Base-by-base conservation (phyloP, 2,329 filamentous ascomycete species). In the Venturia effusa region DNA sequence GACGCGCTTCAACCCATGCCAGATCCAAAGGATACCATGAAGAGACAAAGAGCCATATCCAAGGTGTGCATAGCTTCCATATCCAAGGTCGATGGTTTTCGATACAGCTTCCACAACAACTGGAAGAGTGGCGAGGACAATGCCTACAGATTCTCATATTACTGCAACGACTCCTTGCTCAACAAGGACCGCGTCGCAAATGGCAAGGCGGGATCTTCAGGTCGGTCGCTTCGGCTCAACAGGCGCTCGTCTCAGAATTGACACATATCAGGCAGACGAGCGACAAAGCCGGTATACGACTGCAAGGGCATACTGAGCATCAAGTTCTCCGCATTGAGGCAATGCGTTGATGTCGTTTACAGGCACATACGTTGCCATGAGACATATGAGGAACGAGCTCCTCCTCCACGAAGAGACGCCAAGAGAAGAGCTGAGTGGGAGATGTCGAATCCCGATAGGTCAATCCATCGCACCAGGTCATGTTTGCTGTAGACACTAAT, bases 171-270 rank as follows among this genome's bases (percentile, higher is more conserved):
- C 71, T 78, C 76, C 68, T 72, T 80, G 69, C 75, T 79, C 69
- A 80, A 80, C 69, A 80, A 80, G 67, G 78, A 80, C 68, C 73
- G 78, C 59, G 77, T 77, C 55, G 78, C 77, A 8, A 80, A 80
- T 65, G 74, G 74, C 39, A 76, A 76, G 63, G 73, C 73, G 30
- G 70, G 72, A 4, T 74, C 74, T 66, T 65, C 72, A 62, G 74
- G 74, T 57, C 72, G 72, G 68, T 70, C 10, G 15, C 41, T 39
- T 34, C 24, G 10, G 22, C 11, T 30, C 15, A 55, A 30, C 10
- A 27, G 7, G 4, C 34, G 39, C 6, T 51, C 10, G 15, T 8
- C 39, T 34, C 45, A 11, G 11, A 11, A 30, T 24, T 24, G 40
- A 66, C 63, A 37, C 8, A 51, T 24, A 17, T 24, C 22, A 68